Percentiles rank a stretch among this genome's conserved stretches.
Evolutionary conservation across 768 basidiomycete species (phyloP).

Genomic region (Mycena indigotica): DNA sequence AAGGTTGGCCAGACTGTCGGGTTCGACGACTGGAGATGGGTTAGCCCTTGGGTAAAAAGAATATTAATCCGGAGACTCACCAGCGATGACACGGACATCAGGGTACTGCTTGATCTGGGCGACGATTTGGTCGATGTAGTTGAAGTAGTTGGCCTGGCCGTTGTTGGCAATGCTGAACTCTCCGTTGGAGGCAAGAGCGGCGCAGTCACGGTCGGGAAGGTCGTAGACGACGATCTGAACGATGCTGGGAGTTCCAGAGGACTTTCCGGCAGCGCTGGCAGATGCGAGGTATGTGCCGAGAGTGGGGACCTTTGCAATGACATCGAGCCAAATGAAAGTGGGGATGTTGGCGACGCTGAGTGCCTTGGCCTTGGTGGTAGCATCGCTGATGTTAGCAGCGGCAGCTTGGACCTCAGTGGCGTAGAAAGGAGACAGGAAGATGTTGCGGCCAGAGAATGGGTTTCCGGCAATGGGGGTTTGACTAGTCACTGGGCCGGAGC

Average conservation of each 20-base stretch:
- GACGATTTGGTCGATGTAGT: conserved; percentile 65
- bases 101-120: conserved; percentile 59
- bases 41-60: neutral
- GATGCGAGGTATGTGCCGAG: conserved; percentile 61
- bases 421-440: conserved; percentile 59
- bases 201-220: conserved; percentile 65
- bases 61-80: conserved; percentile 10
- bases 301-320: conserved; percentile 53
- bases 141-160: conserved; percentile 56
- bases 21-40: conserved; percentile 50
- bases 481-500: conserved; percentile 34
- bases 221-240: conserved; percentile 61
- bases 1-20: conserved; percentile 68
- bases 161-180: conserved; percentile 62
- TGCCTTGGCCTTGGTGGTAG: conserved; percentile 54
- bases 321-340: conserved; percentile 65
- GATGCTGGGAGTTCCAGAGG: conserved; percentile 49
- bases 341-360: conserved; percentile 56
- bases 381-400: conserved; percentile 48
- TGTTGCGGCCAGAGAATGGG: conserved; percentile 52
- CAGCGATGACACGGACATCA: conserved; percentile 60
- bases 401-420: conserved; percentile 55
- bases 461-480: conserved; percentile 48
- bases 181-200: conserved; percentile 65
- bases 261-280: conserved; percentile 47